phyloP scores from a whole-genome alignment of 495 filamentous ascomycete genomes.

The Talaromyces thailandensis region DNA sequence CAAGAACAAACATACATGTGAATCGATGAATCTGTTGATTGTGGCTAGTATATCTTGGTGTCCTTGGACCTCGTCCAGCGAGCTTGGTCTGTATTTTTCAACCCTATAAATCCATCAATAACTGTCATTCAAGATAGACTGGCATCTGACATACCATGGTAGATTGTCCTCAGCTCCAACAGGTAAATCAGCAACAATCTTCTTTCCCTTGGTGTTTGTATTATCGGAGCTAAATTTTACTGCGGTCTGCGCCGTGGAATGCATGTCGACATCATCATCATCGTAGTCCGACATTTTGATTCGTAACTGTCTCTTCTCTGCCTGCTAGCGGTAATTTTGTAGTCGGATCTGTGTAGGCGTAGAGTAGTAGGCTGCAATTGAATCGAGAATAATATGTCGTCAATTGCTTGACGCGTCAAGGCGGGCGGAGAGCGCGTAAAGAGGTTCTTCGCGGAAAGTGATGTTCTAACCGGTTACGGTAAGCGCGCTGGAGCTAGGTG shows the following conservation, averaged over 20 bases:
- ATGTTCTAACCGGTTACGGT: conserved; percentile 8
- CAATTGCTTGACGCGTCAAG: conserved; percentile 4
- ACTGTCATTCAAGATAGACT: background rate
- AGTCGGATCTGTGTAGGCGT: too few relatives aligned
- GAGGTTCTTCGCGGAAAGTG: conserved; percentile 37
- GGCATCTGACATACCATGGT: conserved; percentile 59
- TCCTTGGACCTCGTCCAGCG: conserved; percentile 87
- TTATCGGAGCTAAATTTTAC: conserved; percentile 48
- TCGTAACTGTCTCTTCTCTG: background rate
- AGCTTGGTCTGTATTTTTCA: conserved; percentile 93
- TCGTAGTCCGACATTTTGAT: conserved; percentile 79
- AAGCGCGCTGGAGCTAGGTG: background rate
- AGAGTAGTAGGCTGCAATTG: background rate
- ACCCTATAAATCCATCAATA: conserved; percentile 52
- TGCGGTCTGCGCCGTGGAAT: conserved; percentile 47
- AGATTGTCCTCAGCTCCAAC: conserved; percentile 89
- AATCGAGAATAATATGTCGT: conserved; percentile 2
- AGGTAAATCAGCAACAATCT: conserved; percentile 84
- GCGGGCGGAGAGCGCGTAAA: conserved; percentile 28
- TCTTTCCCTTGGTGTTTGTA: conserved; percentile 73
- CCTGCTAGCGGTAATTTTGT: too few relatives aligned
- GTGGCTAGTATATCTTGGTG: conserved; percentile 96
- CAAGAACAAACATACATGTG: conserved; percentile 48
- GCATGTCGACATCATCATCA: conserved; percentile 85
- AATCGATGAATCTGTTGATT: conserved; percentile 92